Percentiles rank a stretch among this genome's conserved stretches.
These are phyloP conservation scores for Penicillium maclennaniae DNA, from an alignment of 495 filamentous ascomycete species.

Conservation along the genomic window DNA sequence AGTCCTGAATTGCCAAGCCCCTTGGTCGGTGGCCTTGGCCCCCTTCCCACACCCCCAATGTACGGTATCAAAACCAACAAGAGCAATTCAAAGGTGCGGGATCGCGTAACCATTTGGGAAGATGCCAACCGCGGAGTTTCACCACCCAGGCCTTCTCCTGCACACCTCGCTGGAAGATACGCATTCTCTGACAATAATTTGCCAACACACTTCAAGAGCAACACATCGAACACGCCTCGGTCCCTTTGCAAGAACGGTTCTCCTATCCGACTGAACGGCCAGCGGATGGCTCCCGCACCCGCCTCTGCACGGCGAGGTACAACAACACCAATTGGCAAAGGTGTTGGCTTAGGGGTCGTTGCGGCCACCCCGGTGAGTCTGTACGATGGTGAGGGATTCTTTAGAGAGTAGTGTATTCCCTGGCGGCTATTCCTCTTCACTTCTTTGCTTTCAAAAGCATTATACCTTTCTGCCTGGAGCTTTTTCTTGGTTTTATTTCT, in stretches of 20 bases:
- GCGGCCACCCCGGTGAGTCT: slow-evolving; percentile 41
- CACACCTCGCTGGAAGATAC: slow-evolving; percentile 9
- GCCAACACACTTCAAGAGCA: slow-evolving; percentile 5
- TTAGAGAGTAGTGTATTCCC: slow-evolving; percentile 34
- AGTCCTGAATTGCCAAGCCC: slow-evolving; percentile 9
- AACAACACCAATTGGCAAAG: slow-evolving; percentile 32
- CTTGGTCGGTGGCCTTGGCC: slow-evolving; percentile 7
- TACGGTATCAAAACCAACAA: neutral
- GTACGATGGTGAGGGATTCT: slow-evolving; percentile 49
- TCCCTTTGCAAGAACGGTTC: slow-evolving; percentile 12
- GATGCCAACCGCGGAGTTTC: slow-evolving; percentile 25
- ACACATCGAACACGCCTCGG: slow-evolving; percentile 10
- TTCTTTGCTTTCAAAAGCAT: slow-evolving; percentile 17
- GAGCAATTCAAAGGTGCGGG: slow-evolving; percentile 9
- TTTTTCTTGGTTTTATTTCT: slow-evolving; percentile 6
- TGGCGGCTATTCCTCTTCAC: slow-evolving; percentile 3
- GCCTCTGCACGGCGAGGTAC: slow-evolving; percentile 20
- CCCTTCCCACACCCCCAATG: slow-evolving; percentile 1
- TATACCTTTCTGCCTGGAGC: slow-evolving; percentile 16
- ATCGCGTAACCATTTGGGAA: slow-evolving; percentile 42
- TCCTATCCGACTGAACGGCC: slow-evolving; percentile 14
- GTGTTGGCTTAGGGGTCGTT: slow-evolving; percentile 34
- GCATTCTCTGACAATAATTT: slow-evolving; percentile 15
- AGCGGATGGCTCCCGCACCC: slow-evolving; percentile 12
- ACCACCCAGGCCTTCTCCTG: slow-evolving; percentile 5